phyloP scores from a whole-genome alignment of 2,329 filamentous ascomycete genomes.

The Colletotrichum acutatum region DNA sequence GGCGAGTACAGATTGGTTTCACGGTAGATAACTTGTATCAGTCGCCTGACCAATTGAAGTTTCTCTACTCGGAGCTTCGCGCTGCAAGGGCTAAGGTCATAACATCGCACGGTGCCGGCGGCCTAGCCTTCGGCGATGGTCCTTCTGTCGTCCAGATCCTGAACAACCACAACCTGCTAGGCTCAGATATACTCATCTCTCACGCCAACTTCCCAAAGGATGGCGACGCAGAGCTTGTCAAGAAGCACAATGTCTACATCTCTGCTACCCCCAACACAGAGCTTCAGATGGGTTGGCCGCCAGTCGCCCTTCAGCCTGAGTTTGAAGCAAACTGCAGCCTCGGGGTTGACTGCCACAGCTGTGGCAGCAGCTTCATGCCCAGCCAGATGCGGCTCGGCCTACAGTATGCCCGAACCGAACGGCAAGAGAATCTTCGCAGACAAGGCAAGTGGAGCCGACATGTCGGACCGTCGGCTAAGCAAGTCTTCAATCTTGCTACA shows the following conservation, averaged over 20 bases:
- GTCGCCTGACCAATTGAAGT: constrained; percentile 47
- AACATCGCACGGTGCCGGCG: constrained; percentile 41
- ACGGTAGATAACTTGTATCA: constrained; percentile 55
- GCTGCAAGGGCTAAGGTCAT: constrained; percentile 50
- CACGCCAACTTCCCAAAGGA: constrained; percentile 44
- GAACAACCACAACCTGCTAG: constrained; percentile 25
- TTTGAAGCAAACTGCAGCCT: constrained; percentile 33
- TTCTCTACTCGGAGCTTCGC: constrained; percentile 49
- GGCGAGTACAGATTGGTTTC: constrained; percentile 54
- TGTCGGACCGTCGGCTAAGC: constrained; percentile 22
- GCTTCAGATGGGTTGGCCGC: constrained; percentile 56
- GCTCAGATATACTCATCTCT: constrained; percentile 36
- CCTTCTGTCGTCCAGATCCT: constrained; percentile 6
- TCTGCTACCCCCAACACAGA: constrained; percentile 62
- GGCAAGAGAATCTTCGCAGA: constrained; percentile 39
- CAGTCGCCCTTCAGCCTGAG: neutral
- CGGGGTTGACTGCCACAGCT: constrained; percentile 43
- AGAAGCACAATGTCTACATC: constrained; percentile 46
- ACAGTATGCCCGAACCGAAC: constrained; percentile 27
- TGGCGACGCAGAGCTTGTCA: constrained; percentile 48
- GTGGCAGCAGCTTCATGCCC: constrained; percentile 17
- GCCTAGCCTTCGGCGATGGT: neutral
- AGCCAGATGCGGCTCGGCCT: constrained; percentile 41
- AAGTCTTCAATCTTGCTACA: constrained; percentile 61
- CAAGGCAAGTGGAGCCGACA: constrained; percentile 38